These are phyloP conservation scores for Scytalidium sp. DNA, from an alignment of 2,329 filamentous ascomycete genomes.

Conservation along the genomic window DNA sequence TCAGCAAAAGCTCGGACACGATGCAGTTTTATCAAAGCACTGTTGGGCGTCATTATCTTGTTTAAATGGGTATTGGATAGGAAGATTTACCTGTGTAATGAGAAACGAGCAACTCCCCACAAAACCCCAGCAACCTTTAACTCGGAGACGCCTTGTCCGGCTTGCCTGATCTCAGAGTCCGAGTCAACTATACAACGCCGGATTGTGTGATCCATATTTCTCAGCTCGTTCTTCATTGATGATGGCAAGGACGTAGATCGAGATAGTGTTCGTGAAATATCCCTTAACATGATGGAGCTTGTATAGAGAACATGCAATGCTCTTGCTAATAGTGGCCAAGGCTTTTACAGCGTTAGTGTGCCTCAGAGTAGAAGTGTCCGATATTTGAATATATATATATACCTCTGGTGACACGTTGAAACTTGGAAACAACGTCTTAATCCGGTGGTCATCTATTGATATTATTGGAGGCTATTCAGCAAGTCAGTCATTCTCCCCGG, in stretches of 20 bases:
- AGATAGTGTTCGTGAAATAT: not conserved
- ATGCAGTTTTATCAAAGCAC: not conserved
- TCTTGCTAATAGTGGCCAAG: not conserved
- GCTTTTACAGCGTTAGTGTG: not conserved
- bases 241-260: not conserved
- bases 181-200: not conserved
- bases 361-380: not conserved
- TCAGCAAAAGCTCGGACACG: not conserved
- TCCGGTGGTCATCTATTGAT: not conserved
- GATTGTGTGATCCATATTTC: not conserved
- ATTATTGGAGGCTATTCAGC: not conserved
- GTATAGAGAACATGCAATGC: not conserved
- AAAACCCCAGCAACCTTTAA: not conserved
- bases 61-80: not conserved
- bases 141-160: not conserved
- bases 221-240: not conserved
- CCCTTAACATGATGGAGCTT: not conserved
- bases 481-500: not conserved
- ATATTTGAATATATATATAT: not conserved
- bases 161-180: not conserved
- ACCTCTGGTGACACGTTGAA: not conserved
- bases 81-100: slow-evolving; percentile 27
- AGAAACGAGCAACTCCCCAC: not conserved
- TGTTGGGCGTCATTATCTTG: not conserved
- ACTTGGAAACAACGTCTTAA: not conserved